Conservation (phyloP, 2,329 filamentous ascomycete genomes). For the Claviceps africana region DNA sequence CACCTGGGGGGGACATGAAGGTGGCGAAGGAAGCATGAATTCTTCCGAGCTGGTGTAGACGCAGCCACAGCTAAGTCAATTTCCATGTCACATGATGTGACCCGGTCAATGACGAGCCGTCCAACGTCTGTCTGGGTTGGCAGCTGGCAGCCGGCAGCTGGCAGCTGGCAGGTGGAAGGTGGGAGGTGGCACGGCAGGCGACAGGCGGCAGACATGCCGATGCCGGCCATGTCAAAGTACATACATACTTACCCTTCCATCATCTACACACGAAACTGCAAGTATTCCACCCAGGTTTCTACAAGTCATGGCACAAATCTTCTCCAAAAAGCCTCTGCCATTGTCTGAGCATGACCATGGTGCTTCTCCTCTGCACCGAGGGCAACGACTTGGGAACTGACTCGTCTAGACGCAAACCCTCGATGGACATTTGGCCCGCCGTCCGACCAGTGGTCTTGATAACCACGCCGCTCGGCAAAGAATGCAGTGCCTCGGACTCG, state of each 20-base stretch:
- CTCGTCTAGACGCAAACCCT: conserved; percentile 24
- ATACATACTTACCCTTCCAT: too few species aligned
- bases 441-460: conserved; percentile 38
- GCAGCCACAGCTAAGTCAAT: too few species aligned
- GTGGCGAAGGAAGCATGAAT: too few species aligned
- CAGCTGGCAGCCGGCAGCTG: too few species aligned
- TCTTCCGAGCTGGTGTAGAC: too few species aligned
- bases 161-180: neutral
- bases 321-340: neutral
- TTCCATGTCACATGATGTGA: too few species aligned
- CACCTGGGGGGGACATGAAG: too few species aligned
- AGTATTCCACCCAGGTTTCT: too few species aligned
- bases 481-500: conserved; percentile 38
- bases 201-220: neutral
- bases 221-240: neutral
- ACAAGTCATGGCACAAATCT: too few species aligned
- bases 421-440: conserved; percentile 20
- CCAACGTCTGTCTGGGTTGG: neutral
- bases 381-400: conserved; percentile 35
- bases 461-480: conserved; percentile 34
- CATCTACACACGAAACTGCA: too few species aligned
- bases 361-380: conserved; percentile 29
- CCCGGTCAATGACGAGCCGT: neutral
- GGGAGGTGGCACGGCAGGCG: neutral
- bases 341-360: conserved; percentile 28